Conservation (phyloP, 768 basidiomycete species). For the Butyriboletus loyo region DNA sequence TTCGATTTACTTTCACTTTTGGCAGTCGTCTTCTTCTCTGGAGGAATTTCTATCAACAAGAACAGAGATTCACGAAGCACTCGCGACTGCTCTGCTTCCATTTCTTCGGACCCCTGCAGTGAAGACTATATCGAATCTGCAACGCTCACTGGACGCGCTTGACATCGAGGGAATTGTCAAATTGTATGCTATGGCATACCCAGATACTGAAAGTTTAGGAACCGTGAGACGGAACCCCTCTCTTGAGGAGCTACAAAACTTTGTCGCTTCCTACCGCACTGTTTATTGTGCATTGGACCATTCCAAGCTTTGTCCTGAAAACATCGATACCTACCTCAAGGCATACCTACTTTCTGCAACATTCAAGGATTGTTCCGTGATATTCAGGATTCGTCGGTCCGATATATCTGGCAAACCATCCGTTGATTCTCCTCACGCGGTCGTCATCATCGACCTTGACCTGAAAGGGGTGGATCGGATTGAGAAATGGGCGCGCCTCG, state of each 20-base stretch:
- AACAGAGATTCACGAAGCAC: slow-evolving; percentile 43
- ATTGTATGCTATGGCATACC: slow-evolving; percentile 30
- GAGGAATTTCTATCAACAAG: slow-evolving; percentile 14
- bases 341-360: slow-evolving; percentile 87
- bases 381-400: slow-evolving; percentile 36
- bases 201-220: slow-evolving; percentile 23
- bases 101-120: slow-evolving; percentile 52
- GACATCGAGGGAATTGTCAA: slow-evolving; percentile 80
- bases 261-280: slow-evolving; percentile 52
- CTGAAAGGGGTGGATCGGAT: slow-evolving; percentile 68
- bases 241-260: slow-evolving; percentile 61
- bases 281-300: slow-evolving; percentile 36
- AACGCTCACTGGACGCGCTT: slow-evolving; percentile 73
- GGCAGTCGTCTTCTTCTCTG: slow-evolving; percentile 9
- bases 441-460: slow-evolving; percentile 85
- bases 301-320: slow-evolving; percentile 35
- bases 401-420: slow-evolving; percentile 24
- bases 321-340: slow-evolving; percentile 61
- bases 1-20: slow-evolving; percentile 1
- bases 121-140: slow-evolving; percentile 52
- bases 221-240: slow-evolving; percentile 47
- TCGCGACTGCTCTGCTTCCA: slow-evolving; percentile 49
- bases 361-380: slow-evolving; percentile 94
- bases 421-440: slow-evolving; percentile 30
- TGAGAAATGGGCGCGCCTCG: slow-evolving; percentile 68